Conservation (phyloP, 2,329 filamentous ascomycete species). For the Trichoderma brevicompactum region DNA sequence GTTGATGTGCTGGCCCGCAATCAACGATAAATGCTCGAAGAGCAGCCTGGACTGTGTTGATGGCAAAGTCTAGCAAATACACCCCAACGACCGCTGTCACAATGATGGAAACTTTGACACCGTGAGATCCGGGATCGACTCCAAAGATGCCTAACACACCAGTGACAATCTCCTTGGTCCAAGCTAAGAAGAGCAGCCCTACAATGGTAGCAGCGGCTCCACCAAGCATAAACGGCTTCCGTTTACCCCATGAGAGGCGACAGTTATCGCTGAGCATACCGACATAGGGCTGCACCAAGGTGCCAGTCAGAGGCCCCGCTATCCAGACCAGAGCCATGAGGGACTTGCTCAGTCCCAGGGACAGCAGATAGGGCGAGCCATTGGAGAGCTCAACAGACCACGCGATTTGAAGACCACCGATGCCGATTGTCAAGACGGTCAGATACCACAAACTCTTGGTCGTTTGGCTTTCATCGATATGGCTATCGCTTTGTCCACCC, state of each 20-base stretch:
- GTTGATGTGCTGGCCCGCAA: conserved; percentile 88
- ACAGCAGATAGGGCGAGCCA: conserved; percentile 82
- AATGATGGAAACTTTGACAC: conserved; percentile 70
- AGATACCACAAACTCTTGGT: conserved; percentile 87
- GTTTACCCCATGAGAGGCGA: conserved; percentile 73
- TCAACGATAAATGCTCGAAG: conserved; percentile 94
- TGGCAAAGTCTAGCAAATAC: conserved; percentile 89
- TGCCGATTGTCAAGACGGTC: conserved; percentile 80
- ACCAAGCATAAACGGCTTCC: conserved; percentile 79
- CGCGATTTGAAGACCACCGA: conserved; percentile 88
- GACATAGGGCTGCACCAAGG: conserved; percentile 80
- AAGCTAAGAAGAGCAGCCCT: conserved; percentile 71
- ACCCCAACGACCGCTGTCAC: conserved; percentile 82
- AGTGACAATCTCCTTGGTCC: conserved; percentile 73
- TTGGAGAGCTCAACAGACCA: conserved; percentile 96
- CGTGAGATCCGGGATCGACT: conserved; percentile 65
- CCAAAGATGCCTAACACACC: conserved; percentile 73
- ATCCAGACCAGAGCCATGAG: conserved; percentile 85
- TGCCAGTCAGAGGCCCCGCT: conserved; percentile 77
- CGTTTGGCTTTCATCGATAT: conserved; percentile 51
- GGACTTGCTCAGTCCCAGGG: conserved; percentile 80
- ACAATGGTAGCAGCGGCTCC: conserved; percentile 70
- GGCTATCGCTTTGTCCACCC: conserved; percentile 26
- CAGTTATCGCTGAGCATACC: conserved; percentile 82
- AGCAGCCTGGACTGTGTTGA: conserved; percentile 95